Percentiles rank a stretch among this genome's conserved stretches.
Evolutionary conservation across 2,329 filamentous ascomycete species (phyloP).

Genomic region (Penicillium sp.): DNA sequence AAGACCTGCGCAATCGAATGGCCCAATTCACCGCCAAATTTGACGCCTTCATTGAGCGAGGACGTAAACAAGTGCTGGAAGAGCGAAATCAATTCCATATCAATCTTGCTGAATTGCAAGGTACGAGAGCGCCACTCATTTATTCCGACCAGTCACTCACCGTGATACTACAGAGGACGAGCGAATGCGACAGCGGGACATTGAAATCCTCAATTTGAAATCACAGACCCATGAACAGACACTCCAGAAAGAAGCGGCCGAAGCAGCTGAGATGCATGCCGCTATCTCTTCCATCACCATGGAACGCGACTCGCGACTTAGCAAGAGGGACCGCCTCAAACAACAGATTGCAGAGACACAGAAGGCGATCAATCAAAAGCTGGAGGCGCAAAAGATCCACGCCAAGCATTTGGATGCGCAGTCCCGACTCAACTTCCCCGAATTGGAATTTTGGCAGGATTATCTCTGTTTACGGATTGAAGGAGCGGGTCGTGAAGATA

Average conservation of each 20-base stretch:
- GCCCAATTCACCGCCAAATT: slow-evolving; percentile 85
- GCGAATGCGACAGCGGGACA: slow-evolving; percentile 81
- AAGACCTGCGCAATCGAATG: slow-evolving; percentile 94
- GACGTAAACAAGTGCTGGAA: slow-evolving; percentile 82
- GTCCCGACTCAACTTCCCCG: slow-evolving; percentile 82
- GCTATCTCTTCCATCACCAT: slow-evolving; percentile 57
- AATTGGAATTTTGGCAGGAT: slow-evolving; percentile 93
- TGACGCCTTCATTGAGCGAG: slow-evolving; percentile 89
- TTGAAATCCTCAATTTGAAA: slow-evolving; percentile 68
- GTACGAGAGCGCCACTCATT: slow-evolving; percentile 48
- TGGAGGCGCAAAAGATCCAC: slow-evolving; percentile 48
- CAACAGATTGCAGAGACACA: slow-evolving; percentile 54
- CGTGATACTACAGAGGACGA: slow-evolving; percentile 69
- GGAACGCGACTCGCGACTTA: slow-evolving; percentile 55
- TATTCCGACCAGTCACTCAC: not conserved
- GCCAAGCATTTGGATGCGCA: slow-evolving; percentile 76
- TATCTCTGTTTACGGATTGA: slow-evolving; percentile 88
- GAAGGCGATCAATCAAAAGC: slow-evolving; percentile 45
- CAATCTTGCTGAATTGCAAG: slow-evolving; percentile 84
- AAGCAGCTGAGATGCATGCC: slow-evolving; percentile 61
- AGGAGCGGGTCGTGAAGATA: slow-evolving; percentile 77
- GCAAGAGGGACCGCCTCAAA: slow-evolving; percentile 56
- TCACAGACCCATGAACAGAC: slow-evolving; percentile 55
- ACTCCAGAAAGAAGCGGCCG: slow-evolving; percentile 58
- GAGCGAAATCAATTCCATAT: slow-evolving; percentile 92